Base-by-base conservation (phyloP, 2,329 filamentous ascomycete species). In the Arthrocladium fulminans region DNA sequence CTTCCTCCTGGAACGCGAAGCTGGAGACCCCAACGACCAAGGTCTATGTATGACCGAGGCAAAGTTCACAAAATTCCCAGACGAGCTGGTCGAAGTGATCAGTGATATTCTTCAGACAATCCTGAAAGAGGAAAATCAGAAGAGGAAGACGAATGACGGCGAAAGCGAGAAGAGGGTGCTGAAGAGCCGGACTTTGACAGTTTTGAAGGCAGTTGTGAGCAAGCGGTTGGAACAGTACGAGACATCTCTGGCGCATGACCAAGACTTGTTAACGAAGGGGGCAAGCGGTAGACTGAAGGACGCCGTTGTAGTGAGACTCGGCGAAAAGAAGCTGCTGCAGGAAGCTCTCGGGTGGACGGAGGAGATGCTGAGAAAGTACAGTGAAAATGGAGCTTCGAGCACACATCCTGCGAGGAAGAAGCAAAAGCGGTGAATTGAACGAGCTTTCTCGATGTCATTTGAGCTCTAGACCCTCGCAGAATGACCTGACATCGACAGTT, bases 251-350 rank as follows among this genome's bases (percentile, higher is more conserved):
- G 75, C 73, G 0, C 76, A 79, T 59, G 75, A 78, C 46, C 71
- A 69, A 60, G 69, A 73, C 7, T 63, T 64, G 1, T 79, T 79
- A 56, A 74, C 73, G 0, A 63, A 70, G 46, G 72, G 38, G 22
- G 37, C 61, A 13, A 25, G 49, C 17, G 60, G 60, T 20, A 66
- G 68, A 25, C 58, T 63, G 12, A 69, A 66, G 37, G 84, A 85
- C 80, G 85, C 85, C 0, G 59, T 81, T 19, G 68, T 76, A 44
- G 83, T 88, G 29, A 76, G 86, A 51, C 65, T 81, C 2, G 86
- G 85, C 12, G 86, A 90, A 65, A 88, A 88, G 63, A 73, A 74
- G 56, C 69, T 89, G 4, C 61, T 88, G 20, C 65, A 71, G 48
- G 73, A 79, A 58, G 37, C 45, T 29, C 8, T 29, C 15, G 37